phyloP scores from a whole-genome alignment of 2,329 filamentous ascomycete genomes.

The Pseudophaeomoniella oleicola region DNA sequence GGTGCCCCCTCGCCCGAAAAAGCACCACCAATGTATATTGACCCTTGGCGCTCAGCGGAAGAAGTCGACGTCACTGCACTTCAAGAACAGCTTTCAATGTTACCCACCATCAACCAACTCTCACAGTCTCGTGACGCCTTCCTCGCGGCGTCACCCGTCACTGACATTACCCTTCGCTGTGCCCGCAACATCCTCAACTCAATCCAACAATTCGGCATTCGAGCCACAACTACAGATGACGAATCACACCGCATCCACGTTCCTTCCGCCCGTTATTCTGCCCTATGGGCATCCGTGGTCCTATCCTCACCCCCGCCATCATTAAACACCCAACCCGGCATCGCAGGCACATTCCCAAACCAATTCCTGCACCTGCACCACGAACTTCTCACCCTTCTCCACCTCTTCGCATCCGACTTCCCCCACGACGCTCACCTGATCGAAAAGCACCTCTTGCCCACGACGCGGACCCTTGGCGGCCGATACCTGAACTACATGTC shows the following conservation, averaged over 20 bases:
- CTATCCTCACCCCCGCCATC: constrained; percentile 28
- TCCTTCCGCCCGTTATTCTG: constrained; percentile 52
- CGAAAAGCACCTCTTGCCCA: constrained; percentile 50
- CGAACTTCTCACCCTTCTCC: constrained; percentile 49
- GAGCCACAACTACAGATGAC: constrained; percentile 17
- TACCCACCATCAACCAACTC: constrained; percentile 24
- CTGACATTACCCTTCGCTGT: constrained; percentile 59
- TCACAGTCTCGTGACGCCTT: constrained; percentile 31
- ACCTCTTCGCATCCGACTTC: constrained; percentile 49
- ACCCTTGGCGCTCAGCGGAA: constrained; percentile 58
- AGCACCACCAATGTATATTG: constrained; percentile 54
- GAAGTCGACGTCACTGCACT: constrained; percentile 52
- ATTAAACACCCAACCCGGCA: too few species aligned
- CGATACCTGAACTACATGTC: constrained; percentile 30
- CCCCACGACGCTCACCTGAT: constrained; percentile 60
- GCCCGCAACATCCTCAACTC: constrained; percentile 70
- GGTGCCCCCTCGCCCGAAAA: constrained; percentile 16
- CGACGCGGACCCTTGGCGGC: constrained; percentile 28
- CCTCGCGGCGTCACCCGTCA: constrained; percentile 48
- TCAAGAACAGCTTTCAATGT: constrained; percentile 40
- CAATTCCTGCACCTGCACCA: constrained; percentile 31
- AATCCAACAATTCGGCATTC: constrained; percentile 36
- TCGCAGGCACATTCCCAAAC: constrained; percentile 17
- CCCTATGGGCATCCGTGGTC: constrained; percentile 55
- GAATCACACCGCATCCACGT: constrained; percentile 30